phyloP scores from a whole-genome alignment of 2,329 filamentous ascomycete species.

The Pestalotiopsis sp. region DNA sequence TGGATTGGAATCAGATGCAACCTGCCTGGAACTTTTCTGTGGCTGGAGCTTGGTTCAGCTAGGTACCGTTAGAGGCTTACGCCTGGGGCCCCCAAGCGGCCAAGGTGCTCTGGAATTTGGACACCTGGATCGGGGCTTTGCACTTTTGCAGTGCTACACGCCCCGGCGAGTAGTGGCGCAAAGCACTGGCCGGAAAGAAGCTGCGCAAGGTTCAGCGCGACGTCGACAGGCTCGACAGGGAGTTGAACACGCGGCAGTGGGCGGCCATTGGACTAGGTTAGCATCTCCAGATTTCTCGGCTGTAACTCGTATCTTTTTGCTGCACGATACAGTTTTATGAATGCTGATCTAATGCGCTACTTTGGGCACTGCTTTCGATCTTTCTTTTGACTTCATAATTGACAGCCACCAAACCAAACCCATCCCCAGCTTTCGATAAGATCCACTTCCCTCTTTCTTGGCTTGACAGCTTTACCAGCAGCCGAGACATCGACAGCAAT shows the following conservation, averaged over 20 bases:
- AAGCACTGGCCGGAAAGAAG: neutral
- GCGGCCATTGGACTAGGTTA: neutral
- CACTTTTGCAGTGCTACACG: neutral
- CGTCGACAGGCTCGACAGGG: constrained; percentile 2
- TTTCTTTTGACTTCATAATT: constrained; percentile 4
- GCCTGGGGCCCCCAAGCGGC: neutral
- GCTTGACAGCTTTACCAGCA: neutral
- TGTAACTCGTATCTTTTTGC: constrained; percentile 10
- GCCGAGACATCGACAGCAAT: constrained; percentile 10
- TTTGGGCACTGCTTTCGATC: neutral
- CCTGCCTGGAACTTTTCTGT: constrained; percentile 10
- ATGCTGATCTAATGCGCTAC: constrained; percentile 5
- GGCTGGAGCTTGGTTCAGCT: constrained; percentile 10
- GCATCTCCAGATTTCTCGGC: constrained; percentile 12
- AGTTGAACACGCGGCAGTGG: constrained; percentile 11
- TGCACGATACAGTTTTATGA: constrained; percentile 10
- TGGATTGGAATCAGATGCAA: neutral
- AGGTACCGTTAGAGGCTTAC: neutral
- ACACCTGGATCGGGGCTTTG: neutral
- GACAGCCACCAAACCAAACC: neutral
- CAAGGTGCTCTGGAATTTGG: neutral
- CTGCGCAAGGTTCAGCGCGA: neutral
- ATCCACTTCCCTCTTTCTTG: neutral
- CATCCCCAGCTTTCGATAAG: neutral
- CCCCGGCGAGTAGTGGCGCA: neutral